Evolutionary conservation across 805 yeast species (phyloP), one percentile per base, ranked within the genome.

Genomic region (Candida ovalis): DNA sequence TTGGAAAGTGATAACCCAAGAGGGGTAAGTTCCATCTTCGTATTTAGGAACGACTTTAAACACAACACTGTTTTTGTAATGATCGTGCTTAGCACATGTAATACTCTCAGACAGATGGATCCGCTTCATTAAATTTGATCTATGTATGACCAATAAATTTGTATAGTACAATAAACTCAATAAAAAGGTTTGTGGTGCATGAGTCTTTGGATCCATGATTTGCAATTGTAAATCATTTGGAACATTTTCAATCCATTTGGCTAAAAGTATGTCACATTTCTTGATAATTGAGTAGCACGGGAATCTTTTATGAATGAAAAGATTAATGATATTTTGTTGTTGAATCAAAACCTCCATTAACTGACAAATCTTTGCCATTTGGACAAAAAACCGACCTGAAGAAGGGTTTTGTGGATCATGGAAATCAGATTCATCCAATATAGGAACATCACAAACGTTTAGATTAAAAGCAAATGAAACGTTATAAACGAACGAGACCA

Each of bases 1-100:
- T 60, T 84, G 88, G 69, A 84, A 85, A 3, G 88, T 83, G 48
- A 85, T 81, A 3, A 88, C 86, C 83, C 87, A 80, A 12, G 85
- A 78, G 2, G 86, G 86, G 60, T 78, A 77, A 5, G 18, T 10
- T 1, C 42, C 42, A 39, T 33, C 41, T 3, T 7, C 28, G 18
- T 25, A 27, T 24, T 32, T 30, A 15, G 25, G 33, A 21, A 46
- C 37, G 2, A 40, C 32, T 10, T 36, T 19, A 38, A 46, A n/a
- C 1, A 18, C 42, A n/a, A 36, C 15, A 30, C 35, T 18, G 19
- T 28, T 28, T 19, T 41, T n/a, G 4, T 12, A 13, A 30, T 41
- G 44, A 19, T 41, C 44, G 17, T 28, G 19, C n/a, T 41, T 41
- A 9, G 37, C 8, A 21, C 44, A 30, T 3, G 18, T 32, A 3